Evolutionary conservation across 2,329 filamentous ascomycete genomes (phyloP), one percentile per base, ranked within the genome.

Genomic region (Aspergillus spinulosporus): DNA sequence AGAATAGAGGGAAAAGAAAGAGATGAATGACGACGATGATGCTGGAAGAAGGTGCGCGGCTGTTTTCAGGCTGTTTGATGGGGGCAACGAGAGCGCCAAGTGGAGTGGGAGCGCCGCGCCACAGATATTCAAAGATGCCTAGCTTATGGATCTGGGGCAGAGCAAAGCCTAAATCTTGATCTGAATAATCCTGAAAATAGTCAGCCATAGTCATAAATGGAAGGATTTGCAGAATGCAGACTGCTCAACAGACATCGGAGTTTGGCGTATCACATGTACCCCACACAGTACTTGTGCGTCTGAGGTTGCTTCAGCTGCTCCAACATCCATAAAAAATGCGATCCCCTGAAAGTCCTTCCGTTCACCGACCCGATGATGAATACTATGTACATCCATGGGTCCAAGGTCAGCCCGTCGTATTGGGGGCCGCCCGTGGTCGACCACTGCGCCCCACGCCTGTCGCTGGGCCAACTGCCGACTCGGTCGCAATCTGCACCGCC

Each of bases 71-170:
- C 12, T 46, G 43, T 37, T 34, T 52, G 42, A 47, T 36, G 32
- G 43, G 32, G 49, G 31, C 39, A 39, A 37, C 29, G 49, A 40
- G 37, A 21, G 21, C 36, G 37, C 37, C 48, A 42, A 43, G 37
- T 32, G 48, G 36, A 34, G 44, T 32, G 31, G 3, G n/a, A 47
- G n/a, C 21, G 42, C 49, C 34, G 49, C 50, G 50, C 50, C 50
- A 52, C 50, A 52, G 34, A 32, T 40, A 40, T 47, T 36, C 55
- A 43, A 37, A 48, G 43, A 36, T 49, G 52, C 44, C 52, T 54
- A 49, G n/a, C 40, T 37, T 49, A 8, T 54, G 45, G 50, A 52
- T 54, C 52, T 39, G 46, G 48, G 48, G 42, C 37, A 50, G 46
- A 37, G n/a, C 26, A 47, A 28, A 29, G 28, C 14, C 42, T 40